A percentile compares a stretch with the other conserved stretches of the same genome.
Conservation (phyloP, 2,329 filamentous ascomycete species). For the Thelonectria olida region DNA sequence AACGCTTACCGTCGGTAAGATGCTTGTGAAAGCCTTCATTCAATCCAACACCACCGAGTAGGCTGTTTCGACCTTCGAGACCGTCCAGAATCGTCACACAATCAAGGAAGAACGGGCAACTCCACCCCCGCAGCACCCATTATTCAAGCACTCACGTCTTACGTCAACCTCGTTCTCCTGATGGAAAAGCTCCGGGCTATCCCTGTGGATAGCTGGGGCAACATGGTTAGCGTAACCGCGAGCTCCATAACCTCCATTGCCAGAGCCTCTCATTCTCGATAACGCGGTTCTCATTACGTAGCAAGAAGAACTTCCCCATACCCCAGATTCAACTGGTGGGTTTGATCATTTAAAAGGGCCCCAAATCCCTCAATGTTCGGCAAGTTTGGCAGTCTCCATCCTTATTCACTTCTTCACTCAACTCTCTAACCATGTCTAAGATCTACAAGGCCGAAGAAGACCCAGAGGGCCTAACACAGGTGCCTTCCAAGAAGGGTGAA, state of each 20-base stretch:
- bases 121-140: not conserved
- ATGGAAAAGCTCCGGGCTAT: not conserved
- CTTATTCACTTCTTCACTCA: not conserved
- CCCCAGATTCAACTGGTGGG: not conserved
- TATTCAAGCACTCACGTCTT: not conserved
- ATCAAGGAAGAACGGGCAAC: not conserved
- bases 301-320: not conserved
- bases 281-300: not conserved
- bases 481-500: not conserved
- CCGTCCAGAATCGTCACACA: not conserved
- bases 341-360: not conserved
- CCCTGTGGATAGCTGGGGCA: not conserved
- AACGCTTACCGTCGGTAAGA: not conserved
- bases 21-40: not conserved
- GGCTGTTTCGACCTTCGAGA: not conserved
- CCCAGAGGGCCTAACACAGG: not conserved
- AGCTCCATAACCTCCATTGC: not conserved
- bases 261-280: not conserved
- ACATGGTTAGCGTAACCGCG: not conserved
- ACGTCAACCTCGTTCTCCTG: not conserved
- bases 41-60: not conserved
- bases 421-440: not conserved
- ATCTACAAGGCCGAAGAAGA: not conserved
- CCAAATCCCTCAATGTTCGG: not conserved
- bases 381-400: not conserved